A percentile compares a stretch with the other conserved stretches of the same genome.
Conservation (phyloP, 352 stramenopile species). For the Phytophthora tubulina region DNA sequence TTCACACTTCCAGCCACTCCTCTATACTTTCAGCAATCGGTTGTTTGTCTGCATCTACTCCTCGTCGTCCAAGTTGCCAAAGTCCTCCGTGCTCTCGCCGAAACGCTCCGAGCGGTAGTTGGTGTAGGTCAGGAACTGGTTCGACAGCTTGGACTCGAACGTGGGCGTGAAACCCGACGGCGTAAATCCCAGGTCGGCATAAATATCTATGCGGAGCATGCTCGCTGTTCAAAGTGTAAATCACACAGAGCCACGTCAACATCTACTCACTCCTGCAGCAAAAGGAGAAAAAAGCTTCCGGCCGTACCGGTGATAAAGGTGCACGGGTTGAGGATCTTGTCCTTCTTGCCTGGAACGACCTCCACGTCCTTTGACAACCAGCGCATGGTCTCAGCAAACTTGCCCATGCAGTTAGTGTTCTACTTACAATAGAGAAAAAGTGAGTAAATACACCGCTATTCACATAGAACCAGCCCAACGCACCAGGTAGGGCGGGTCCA, state of each 20-base stretch:
- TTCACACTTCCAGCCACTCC: no score
- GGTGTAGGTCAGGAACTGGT: constrained; percentile 69
- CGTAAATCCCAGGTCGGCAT: constrained; percentile 60
- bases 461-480: constrained; percentile 6
- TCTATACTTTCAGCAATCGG: no score
- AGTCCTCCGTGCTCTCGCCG: constrained; percentile 51
- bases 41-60: constrained; percentile 18
- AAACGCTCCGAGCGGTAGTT: constrained; percentile 70
- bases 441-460: background rate
- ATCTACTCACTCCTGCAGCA: background rate
- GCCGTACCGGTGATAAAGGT: constrained; percentile 64
- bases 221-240: constrained; percentile 35
- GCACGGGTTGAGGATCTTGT: constrained; percentile 55
- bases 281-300: background rate
- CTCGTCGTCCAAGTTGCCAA: constrained; percentile 45
- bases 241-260: constrained; percentile 14
- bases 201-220: constrained; percentile 65
- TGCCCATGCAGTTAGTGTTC: constrained; percentile 68
- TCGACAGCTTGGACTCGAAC: constrained; percentile 72
- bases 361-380: constrained; percentile 57
- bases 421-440: constrained; percentile 14
- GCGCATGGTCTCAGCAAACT: constrained; percentile 68
- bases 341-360: constrained; percentile 38
- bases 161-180: constrained; percentile 55
- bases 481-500: constrained; percentile 67